A percentile compares a stretch with the other conserved stretches of the same genome.
Evolutionary conservation across 768 basidiomycete species (phyloP).

Genomic region (Pisolithus albus): DNA sequence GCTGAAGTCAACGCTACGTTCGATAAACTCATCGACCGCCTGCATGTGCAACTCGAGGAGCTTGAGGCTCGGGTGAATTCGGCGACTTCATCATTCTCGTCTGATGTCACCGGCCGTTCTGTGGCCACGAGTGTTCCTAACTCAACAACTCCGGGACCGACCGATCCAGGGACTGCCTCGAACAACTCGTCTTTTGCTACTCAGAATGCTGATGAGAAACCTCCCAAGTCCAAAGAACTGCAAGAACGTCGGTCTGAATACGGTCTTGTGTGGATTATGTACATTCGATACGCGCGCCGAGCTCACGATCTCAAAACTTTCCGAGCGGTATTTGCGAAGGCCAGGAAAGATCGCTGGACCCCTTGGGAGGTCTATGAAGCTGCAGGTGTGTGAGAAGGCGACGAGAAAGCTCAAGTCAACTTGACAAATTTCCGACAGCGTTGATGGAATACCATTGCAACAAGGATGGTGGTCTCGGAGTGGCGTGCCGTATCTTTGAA

Average conservation of each 20-base stretch:
- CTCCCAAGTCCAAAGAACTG: constrained; percentile 48
- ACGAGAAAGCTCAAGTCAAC: background rate
- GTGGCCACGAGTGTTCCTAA: constrained; percentile 20
- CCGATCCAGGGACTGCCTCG: constrained; percentile 29
- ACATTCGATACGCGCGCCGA: constrained; percentile 87
- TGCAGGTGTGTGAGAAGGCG: constrained; percentile 47
- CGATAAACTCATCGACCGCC: constrained; percentile 61
- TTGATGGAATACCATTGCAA: constrained; percentile 92
- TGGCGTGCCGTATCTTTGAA: constrained; percentile 90
- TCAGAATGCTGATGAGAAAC: constrained; percentile 48
- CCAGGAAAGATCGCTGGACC: constrained; percentile 66
- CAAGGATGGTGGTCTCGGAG: constrained; percentile 60
- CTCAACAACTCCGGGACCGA: constrained; percentile 8
- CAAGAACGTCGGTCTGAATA: constrained; percentile 56
- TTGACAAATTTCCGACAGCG: constrained; percentile 41
- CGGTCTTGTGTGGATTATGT: constrained; percentile 78
- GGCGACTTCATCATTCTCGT: constrained; percentile 32
- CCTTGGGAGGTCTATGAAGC: constrained; percentile 95
- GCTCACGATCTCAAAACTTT: constrained; percentile 82
- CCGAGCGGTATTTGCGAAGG: constrained; percentile 71
- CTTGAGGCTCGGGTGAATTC: constrained; percentile 42
- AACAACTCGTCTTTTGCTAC: constrained; percentile 44
- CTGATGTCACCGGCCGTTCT: constrained; percentile 26
- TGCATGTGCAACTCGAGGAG: constrained; percentile 58
- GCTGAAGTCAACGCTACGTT: constrained; percentile 66